Evolutionary conservation across 2,329 filamentous ascomycete species (phyloP).

Genomic region (Paraconiothyrium brasiliense): DNA sequence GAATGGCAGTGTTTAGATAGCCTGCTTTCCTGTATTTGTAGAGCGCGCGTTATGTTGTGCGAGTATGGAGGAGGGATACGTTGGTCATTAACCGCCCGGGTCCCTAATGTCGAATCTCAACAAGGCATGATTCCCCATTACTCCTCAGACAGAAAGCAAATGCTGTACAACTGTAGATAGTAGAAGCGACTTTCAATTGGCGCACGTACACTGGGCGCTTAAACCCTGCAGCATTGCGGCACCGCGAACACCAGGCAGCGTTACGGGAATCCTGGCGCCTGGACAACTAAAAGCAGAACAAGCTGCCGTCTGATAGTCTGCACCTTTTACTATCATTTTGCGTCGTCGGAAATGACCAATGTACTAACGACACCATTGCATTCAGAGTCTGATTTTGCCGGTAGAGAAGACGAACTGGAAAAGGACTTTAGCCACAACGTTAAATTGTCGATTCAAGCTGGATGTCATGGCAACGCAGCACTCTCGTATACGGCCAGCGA

Average conservation of each 20-base stretch:
- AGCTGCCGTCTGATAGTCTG: neutral
- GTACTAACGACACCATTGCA: neutral
- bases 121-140: too few relatives aligned
- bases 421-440: neutral
- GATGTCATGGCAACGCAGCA: neutral
- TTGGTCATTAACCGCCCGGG: too few relatives aligned
- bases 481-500: neutral
- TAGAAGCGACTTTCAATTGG: neutral
- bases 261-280: neutral
- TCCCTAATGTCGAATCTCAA: too few relatives aligned
- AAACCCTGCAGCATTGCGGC: neutral
- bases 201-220: neutral
- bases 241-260: neutral
- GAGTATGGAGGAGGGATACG: too few relatives aligned
- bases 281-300: neutral
- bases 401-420: neutral
- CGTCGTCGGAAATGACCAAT: neutral
- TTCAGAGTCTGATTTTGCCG: neutral
- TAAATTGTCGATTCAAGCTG: neutral
- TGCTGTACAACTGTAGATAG: neutral
- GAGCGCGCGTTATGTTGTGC: too few relatives aligned
- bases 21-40: too few relatives aligned
- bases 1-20: constrained; percentile 32
- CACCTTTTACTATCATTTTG: neutral
- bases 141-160: too few relatives aligned